phyloP scores from a whole-genome alignment of 345 rosid genomes.

The Angophora floribunda region DNA sequence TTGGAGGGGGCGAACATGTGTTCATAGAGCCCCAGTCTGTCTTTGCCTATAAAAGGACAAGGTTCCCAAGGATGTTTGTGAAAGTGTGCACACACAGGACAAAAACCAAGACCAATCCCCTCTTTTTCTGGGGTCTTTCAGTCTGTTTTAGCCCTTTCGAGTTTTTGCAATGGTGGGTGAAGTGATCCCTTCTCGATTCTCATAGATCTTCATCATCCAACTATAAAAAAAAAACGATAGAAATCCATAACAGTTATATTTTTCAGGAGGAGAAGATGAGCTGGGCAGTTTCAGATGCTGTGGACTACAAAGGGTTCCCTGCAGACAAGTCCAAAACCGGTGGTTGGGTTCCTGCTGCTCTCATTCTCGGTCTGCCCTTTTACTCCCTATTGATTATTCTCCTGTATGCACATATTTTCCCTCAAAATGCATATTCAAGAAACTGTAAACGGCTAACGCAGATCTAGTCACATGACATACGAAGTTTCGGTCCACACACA shows the following conservation, averaged over 20 bases:
- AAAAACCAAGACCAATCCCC: background rate
- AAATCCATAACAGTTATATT: background rate
- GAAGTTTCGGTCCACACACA: background rate
- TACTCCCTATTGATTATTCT: background rate
- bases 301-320: conserved; percentile 41
- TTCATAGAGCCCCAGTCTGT: background rate
- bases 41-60: conserved; percentile 27
- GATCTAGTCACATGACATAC: background rate
- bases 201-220: background rate
- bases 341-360: conserved; percentile 63
- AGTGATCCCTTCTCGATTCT: background rate
- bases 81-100: background rate
- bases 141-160: background rate
- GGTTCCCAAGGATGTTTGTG: background rate
- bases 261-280: conserved; percentile 43
- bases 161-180: background rate
- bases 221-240: background rate
- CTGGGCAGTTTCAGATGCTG: conserved; percentile 42
- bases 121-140: background rate
- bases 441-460: background rate
- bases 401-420: background rate
- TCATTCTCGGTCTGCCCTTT: conserved; percentile 37
- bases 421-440: background rate
- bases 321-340: conserved; percentile 61
- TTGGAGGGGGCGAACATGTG: background rate